These are phyloP conservation scores for Cyclotella sp. DNA, from an alignment of 108 stramenopile species.

Conservation along the genomic window DNA sequence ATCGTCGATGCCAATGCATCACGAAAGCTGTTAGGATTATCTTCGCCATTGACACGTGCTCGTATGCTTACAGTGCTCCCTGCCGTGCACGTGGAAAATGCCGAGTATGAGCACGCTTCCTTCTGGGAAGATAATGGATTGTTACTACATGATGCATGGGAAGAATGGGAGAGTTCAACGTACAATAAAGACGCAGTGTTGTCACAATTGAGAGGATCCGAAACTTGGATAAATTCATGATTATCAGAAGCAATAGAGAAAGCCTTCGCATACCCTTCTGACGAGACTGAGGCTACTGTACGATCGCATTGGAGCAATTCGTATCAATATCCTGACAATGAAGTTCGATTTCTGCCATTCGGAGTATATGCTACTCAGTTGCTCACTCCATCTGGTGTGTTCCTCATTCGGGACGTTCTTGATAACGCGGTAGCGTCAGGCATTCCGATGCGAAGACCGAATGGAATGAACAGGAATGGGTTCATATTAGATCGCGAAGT, in stretches of 20 bases:
- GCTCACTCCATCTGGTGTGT: constrained; percentile 38
- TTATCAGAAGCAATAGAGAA: constrained; percentile 33
- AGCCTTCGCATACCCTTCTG: constrained; percentile 37
- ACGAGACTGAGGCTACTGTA: constrained; percentile 44
- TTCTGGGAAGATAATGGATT: constrained; percentile 53
- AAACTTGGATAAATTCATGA: constrained; percentile 17
- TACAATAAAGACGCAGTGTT: background rate
- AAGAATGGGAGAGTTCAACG: constrained; percentile 44
- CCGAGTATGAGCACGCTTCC: constrained; percentile 38
- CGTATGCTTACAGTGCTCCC: constrained; percentile 13
- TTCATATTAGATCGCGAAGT: constrained; percentile 52
- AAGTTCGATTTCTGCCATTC: background rate
- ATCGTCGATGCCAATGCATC: too few species aligned
- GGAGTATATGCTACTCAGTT: constrained; percentile 51
- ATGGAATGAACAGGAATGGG: constrained; percentile 79
- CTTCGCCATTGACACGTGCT: background rate
- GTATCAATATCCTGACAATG: background rate
- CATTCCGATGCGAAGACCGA: constrained; percentile 74
- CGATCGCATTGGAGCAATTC: constrained; percentile 25
- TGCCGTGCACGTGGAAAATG: constrained; percentile 26
- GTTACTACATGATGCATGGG: constrained; percentile 55
- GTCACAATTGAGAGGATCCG: background rate
- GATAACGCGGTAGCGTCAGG: constrained; percentile 37
- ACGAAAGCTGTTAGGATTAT: too few species aligned
- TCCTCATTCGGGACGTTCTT: constrained; percentile 33